phyloP scores from a whole-genome alignment of 169 alveolate species.

The Cryptosporidium meleagridis region DNA sequence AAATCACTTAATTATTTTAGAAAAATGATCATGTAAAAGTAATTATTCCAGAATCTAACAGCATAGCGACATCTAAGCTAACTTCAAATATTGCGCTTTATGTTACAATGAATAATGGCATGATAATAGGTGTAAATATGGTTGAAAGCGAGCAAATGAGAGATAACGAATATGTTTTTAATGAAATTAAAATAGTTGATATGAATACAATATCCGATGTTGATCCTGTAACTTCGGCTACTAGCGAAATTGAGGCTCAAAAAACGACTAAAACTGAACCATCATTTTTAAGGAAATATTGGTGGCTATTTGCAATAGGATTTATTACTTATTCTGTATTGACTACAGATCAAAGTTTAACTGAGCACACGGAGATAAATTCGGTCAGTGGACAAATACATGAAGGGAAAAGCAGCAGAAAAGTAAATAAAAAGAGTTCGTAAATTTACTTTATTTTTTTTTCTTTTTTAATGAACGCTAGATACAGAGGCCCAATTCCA shows the following conservation, averaged over 20 bases:
- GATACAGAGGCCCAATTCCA: slow-evolving; percentile 64
- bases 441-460: not conserved
- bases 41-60: not conserved
- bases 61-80: not conserved
- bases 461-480: slow-evolving; percentile 30
- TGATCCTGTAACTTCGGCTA: not conserved
- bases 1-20: not conserved
- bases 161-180: slow-evolving; percentile 8
- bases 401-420: not conserved
- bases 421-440: not conserved
- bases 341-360: slow-evolving; percentile 12
- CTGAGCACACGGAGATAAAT: slow-evolving; percentile 12
- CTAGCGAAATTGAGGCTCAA: not conserved
- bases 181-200: slow-evolving; percentile 5
- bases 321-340: slow-evolving; percentile 30
- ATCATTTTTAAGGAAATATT: slow-evolving; percentile 44
- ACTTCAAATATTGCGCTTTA: slow-evolving; percentile 25
- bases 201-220: not conserved
- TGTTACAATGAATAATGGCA: not conserved
- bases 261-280: slow-evolving; percentile 1
- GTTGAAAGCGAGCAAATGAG: not conserved
- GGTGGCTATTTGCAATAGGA: slow-evolving; percentile 66
- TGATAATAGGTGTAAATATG: slow-evolving; percentile 18
- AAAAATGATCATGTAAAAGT: slow-evolving; percentile 9
- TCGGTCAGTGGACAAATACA: not conserved